Base-by-base conservation (phyloP, 192 early-diverging fungal genomes). In the Mortierella antarctica region DNA sequence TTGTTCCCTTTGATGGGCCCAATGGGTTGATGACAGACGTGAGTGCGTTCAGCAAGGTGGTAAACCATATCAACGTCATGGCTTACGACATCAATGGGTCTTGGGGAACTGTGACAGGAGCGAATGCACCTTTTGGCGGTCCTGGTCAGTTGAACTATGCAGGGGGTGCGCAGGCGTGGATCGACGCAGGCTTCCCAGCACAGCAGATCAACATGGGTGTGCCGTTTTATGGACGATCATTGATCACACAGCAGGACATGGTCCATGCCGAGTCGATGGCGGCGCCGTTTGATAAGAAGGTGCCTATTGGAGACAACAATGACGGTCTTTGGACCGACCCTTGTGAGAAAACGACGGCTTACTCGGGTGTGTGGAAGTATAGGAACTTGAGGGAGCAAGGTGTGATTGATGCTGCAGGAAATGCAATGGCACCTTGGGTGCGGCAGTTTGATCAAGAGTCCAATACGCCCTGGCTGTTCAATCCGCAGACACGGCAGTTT, bases 381-480 rank as follows among this genome's bases (percentile, higher is more conserved):
- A 82, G 73, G 21, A 85, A 92, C 50, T 67, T 94, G 77, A 83
- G 90, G 45, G 88, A 88, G 40, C 76, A 89, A 67, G 87, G 89
- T 13, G 50, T 88, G 53, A 80, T 86, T 9, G 71, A 68, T 23
- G 53, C 12, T 17, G 9, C 57, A 23, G 63, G 58, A 12, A 48
- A 66, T 54, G 89, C 92, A 2, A 67, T 71, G 12, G 61, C 86
- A 2, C 88, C 87, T 5, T 96, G 92, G 92, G 62, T 89, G 1
- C 85, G 89, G 20, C 82, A 88, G 62, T 93, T 89, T 86, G 92
- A 94, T 51, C 39, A 77, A 5, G 82, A 76, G 10, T 88, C 88
- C 2, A 74, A 87, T 31, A 93, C 93, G 0, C 93, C 94, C 12
- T 94, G 92, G 91, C 50, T 96, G 46, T 93, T 88, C 79, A 92